Conservation (phyloP, 2,329 filamentous ascomycete genomes). For the Zasmidium cellare region DNA sequence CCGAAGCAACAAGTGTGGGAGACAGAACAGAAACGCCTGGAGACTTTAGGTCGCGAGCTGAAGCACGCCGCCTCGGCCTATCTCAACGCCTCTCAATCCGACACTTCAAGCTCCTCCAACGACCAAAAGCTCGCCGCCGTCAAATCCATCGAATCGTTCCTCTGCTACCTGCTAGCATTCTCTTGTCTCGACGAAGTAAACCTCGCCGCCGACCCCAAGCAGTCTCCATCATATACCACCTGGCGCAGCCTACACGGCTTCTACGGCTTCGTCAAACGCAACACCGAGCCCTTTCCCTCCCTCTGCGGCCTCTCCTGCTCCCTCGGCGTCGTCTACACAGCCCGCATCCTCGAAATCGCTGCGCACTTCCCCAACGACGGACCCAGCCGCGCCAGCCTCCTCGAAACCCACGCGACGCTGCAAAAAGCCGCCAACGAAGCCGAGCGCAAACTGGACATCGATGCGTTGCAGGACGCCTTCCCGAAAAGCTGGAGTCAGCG, state of each 20-base stretch:
- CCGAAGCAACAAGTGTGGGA: conserved; percentile 39
- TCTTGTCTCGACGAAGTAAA: conserved; percentile 31
- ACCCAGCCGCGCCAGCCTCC: conserved; percentile 7
- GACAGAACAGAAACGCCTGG: conserved; percentile 41
- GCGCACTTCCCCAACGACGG: conserved; percentile 10
- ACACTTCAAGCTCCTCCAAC: conserved; percentile 8
- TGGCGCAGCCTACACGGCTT: conserved; percentile 33
- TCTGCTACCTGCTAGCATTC: conserved; percentile 40
- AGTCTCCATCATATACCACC: conserved; percentile 18
- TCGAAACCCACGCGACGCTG: conserved; percentile 21
- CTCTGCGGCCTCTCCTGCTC: conserved; percentile 44
- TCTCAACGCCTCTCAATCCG: conserved; percentile 7
- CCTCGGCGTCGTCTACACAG: conserved; percentile 42
- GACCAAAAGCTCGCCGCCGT: conserved; percentile 36
- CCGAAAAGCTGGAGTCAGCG: conserved; percentile 40
- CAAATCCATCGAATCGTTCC: conserved; percentile 46
- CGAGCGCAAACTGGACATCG: conserved; percentile 33
- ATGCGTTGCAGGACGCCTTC: conserved; percentile 39
- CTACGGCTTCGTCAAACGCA: conserved; percentile 28
- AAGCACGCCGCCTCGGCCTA: conserved; percentile 47
- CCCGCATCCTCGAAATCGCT: conserved; percentile 35
- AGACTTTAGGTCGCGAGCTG: conserved; percentile 44
- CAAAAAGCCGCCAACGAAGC: conserved; percentile 19
- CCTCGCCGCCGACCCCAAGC: conserved; percentile 26
- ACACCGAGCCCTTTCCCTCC: conserved; percentile 28